phyloP scores from a whole-genome alignment of 805 yeast species.

The Jamesozyma rosinii region DNA sequence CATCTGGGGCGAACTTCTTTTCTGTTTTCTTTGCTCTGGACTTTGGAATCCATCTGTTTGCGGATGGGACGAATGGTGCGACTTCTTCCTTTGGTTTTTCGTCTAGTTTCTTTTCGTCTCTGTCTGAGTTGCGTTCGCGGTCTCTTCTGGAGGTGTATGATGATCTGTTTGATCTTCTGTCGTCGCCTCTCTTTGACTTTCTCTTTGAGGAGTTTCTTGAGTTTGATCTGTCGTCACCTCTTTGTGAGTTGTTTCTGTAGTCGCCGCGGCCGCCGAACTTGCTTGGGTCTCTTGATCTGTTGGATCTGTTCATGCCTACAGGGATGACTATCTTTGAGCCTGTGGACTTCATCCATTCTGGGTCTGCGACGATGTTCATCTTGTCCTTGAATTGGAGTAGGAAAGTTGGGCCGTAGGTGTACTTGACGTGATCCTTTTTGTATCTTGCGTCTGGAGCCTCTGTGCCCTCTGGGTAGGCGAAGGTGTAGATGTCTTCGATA shows the following conservation, averaged over 20 bases:
- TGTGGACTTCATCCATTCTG: slow-evolving; percentile 40
- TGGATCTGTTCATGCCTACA: slow-evolving; percentile 21
- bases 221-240: slow-evolving; percentile 27
- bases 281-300: slow-evolving; percentile 26
- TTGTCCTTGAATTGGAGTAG: slow-evolving; percentile 63
- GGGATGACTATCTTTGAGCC: slow-evolving; percentile 29
- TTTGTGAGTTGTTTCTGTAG: slow-evolving; percentile 31
- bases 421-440: slow-evolving; percentile 23
- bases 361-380: slow-evolving; percentile 47
- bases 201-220: slow-evolving; percentile 57
- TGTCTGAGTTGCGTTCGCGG: slow-evolving; percentile 35
- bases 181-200: slow-evolving; percentile 31
- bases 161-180: slow-evolving; percentile 30
- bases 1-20: slow-evolving; percentile 69
- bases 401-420: slow-evolving; percentile 73
- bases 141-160: slow-evolving; percentile 33
- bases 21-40: slow-evolving; percentile 52
- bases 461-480: slow-evolving; percentile 48
- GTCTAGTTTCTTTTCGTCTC: slow-evolving; percentile 30
- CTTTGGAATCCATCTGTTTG: slow-evolving; percentile 89
- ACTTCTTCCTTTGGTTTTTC: slow-evolving; percentile 58
- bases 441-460: slow-evolving; percentile 42
- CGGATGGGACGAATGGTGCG: slow-evolving; percentile 72
- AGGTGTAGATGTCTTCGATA: slow-evolving; percentile 47
- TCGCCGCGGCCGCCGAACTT: slow-evolving; percentile 30